Conservation (phyloP, 2,329 filamentous ascomycete species). For the Anisogramma anomala region DNA sequence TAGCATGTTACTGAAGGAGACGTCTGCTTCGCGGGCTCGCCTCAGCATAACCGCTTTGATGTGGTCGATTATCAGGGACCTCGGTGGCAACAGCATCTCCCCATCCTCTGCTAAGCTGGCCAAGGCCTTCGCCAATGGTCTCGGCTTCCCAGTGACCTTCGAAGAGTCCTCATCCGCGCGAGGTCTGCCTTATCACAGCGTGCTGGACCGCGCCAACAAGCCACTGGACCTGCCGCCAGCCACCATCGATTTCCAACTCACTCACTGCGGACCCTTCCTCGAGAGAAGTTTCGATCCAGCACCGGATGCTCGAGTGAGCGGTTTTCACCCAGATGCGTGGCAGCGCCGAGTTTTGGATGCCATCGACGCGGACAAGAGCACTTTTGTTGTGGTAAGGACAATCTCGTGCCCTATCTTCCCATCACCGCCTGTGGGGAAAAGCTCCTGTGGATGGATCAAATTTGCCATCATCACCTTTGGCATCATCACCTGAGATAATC, state of each 20-base stretch:
- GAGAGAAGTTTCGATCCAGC: constrained; percentile 61
- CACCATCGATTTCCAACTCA: constrained; percentile 49
- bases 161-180: background rate
- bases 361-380: constrained; percentile 57
- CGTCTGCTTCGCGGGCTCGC: background rate
- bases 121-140: background rate
- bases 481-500: no score
- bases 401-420: no score
- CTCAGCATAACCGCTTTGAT: constrained; percentile 15
- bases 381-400: constrained; percentile 67
- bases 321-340: constrained; percentile 66
- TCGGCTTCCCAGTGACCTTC: background rate
- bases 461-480: no score
- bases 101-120: background rate
- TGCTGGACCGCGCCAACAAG: constrained; percentile 3
- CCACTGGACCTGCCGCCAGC: background rate
- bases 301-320: constrained; percentile 50
- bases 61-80: constrained; percentile 15
- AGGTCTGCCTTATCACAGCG: constrained; percentile 1
- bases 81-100: constrained; percentile 10
- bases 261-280: constrained; percentile 60
- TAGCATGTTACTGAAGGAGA: constrained; percentile 5
- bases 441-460: no score
- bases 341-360: constrained; percentile 62
- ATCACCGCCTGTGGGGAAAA: no score